Base-by-base conservation (phyloP, 1,139 yeast genomes). In the Pichia sp. region DNA sequence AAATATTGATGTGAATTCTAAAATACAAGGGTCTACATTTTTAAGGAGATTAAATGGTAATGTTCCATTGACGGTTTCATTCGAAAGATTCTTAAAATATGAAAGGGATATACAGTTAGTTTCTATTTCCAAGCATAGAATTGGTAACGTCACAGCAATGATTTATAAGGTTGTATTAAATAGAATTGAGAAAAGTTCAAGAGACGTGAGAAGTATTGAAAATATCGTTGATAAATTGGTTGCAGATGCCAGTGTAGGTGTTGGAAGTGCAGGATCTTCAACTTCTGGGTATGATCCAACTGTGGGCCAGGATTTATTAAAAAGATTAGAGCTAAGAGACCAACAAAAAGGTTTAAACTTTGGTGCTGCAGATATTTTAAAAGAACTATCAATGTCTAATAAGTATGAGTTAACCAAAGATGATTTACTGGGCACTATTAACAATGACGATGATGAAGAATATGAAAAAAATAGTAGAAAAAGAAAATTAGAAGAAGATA, bases 61-160 rank as follows among this genome's bases (percentile, higher is more conserved):
- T 20, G 62, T 82, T 10, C 74, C 83, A 1, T 66, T 89, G 12
- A 69, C 81, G 1, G 73, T 89, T 55, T 82, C 82, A 56, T 70
- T 84, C 47, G 74, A 76, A 30, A 70, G 95, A 53, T 87, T 76
- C 57, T 71, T 84, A 47, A 82, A 87, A 55, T 66, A 76, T 37
- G 71, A 82, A 56, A 73, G 97, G 52, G 73, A 84, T 16, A 65
- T 68, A 35, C 84, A 84, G 50, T 70, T 92, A 28, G 76, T 71
- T 1, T 76, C 76, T 35, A 71, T 85, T 42, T 86, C 83, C 22
- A 71, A 72, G 35, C 80, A 83, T 40, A 73, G 90, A 48, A 66
- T 89, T 39, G 98, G 98, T 6, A 64, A 72, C 11, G 64, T 83
- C 3, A 71, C 94, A 0, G 74, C 95, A 0, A 67, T 71, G 42